Conservation (phyloP, 768 basidiomycete genomes). For the Psilocybe sp. region DNA sequence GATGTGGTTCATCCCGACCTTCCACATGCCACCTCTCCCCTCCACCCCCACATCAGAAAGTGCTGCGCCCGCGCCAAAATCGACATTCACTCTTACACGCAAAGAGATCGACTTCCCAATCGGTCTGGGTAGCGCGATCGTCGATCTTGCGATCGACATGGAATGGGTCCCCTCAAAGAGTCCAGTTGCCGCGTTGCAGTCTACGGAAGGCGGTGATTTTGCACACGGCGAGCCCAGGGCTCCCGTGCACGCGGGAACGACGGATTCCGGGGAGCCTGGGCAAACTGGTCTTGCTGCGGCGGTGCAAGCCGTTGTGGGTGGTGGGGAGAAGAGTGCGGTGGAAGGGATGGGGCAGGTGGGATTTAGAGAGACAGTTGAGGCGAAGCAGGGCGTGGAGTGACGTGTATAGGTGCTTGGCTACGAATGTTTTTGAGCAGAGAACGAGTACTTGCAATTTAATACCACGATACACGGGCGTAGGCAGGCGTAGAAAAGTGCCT, state of each 20-base stretch:
- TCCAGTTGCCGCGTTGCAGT: not conserved
- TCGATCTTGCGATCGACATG: slow-evolving; percentile 59
- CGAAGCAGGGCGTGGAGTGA: slow-evolving; percentile 25
- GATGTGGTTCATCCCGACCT: slow-evolving; percentile 84
- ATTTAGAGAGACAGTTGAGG: slow-evolving; percentile 27
- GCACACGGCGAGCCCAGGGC: slow-evolving; percentile 6
- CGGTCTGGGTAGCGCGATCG: slow-evolving; percentile 63
- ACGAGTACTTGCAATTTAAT: too few species aligned
- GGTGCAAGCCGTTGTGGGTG: slow-evolving; percentile 23
- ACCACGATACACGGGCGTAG: too few species aligned
- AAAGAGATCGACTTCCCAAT: slow-evolving; percentile 79
- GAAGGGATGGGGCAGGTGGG: slow-evolving; percentile 11
- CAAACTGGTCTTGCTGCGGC: slow-evolving; percentile 28
- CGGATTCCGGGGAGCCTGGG: slow-evolving; percentile 21
- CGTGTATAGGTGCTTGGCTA: not conserved
- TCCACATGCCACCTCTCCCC: slow-evolving; percentile 65
- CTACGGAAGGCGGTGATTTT: too few species aligned
- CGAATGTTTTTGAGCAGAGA: too few species aligned
- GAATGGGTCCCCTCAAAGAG: slow-evolving; percentile 12
- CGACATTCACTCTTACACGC: slow-evolving; percentile 44
- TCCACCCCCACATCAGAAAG: slow-evolving; percentile 13
- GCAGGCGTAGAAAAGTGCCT: too few species aligned
- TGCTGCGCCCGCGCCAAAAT: slow-evolving; percentile 16
- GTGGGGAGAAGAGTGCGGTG: not conserved
- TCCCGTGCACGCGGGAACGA: slow-evolving; percentile 10